Conservation (phyloP, 2,329 filamentous ascomycete genomes). For the Claviceps sp. region DNA sequence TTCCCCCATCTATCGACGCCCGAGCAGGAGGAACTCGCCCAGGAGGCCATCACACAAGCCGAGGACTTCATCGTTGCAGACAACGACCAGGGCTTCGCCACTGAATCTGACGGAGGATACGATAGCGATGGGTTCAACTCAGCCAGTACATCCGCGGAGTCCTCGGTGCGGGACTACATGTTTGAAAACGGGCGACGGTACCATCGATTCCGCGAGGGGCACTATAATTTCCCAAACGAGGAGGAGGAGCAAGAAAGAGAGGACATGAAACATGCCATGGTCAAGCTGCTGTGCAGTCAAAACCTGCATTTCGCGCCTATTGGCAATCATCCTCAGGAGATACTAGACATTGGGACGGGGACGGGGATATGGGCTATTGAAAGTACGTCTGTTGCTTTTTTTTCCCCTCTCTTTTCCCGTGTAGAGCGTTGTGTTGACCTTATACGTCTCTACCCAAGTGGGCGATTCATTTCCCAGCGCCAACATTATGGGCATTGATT, state of each 20-base stretch:
- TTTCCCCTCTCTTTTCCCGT: too few relatives aligned
- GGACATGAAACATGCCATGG: slow-evolving; percentile 42
- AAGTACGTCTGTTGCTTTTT: slow-evolving; percentile 18
- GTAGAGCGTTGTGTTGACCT: neutral
- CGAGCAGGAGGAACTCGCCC: slow-evolving; percentile 23
- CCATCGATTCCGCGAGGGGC: slow-evolving; percentile 39
- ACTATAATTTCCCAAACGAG: slow-evolving; percentile 47
- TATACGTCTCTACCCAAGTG: slow-evolving; percentile 20
- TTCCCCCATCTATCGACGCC: slow-evolving; percentile 22
- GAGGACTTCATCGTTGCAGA: slow-evolving; percentile 24
- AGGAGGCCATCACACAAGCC: slow-evolving; percentile 22
- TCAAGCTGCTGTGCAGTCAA: slow-evolving; percentile 32
- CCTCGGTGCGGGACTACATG: slow-evolving; percentile 34
- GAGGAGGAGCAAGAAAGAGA: slow-evolving; percentile 45
- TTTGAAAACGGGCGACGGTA: slow-evolving; percentile 47
- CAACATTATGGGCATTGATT: slow-evolving; percentile 29
- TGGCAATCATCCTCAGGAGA: slow-evolving; percentile 29
- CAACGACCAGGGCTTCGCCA: slow-evolving; percentile 11
- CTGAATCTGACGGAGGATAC: slow-evolving; percentile 22
- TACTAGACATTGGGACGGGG: slow-evolving; percentile 45
- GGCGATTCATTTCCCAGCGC: slow-evolving; percentile 30
- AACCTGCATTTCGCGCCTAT: slow-evolving; percentile 40
- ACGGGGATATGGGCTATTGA: slow-evolving; percentile 48
- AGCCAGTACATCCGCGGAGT: slow-evolving; percentile 24
- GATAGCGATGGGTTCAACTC: slow-evolving; percentile 23